phyloP scores from a whole-genome alignment of 2,329 filamentous ascomycete species.

The Paramyrothecium sp. region DNA sequence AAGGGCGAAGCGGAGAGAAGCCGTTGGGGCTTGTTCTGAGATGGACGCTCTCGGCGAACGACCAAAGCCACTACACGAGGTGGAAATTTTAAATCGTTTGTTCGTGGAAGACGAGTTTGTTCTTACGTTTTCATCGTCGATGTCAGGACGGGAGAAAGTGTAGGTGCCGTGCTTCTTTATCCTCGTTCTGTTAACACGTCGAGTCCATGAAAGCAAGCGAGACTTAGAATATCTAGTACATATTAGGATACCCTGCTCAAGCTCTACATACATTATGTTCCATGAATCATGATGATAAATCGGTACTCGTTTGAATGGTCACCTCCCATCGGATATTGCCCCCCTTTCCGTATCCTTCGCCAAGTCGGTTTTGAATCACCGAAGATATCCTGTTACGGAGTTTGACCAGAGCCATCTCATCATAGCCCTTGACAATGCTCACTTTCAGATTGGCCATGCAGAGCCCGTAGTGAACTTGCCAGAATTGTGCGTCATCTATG shows the following conservation, averaged over 20 bases:
- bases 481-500: slow-evolving; percentile 91
- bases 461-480: slow-evolving; percentile 97
- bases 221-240: background rate
- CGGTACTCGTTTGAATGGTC: slow-evolving; percentile 70
- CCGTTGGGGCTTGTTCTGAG: slow-evolving; percentile 50
- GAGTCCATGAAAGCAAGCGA: background rate
- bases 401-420: slow-evolving; percentile 69
- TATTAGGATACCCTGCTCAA: slow-evolving; percentile 28
- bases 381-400: slow-evolving; percentile 74
- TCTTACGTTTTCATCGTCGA: background rate
- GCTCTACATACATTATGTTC: background rate
- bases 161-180: too few relatives aligned
- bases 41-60: background rate
- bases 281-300: slow-evolving; percentile 18
- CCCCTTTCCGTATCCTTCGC: slow-evolving; percentile 81
- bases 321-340: slow-evolving; percentile 89
- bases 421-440: slow-evolving; percentile 60
- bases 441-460: slow-evolving; percentile 95
- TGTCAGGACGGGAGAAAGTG: too few relatives aligned
- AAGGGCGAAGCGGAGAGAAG: slow-evolving; percentile 39
- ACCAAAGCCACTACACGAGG: slow-evolving; percentile 17
- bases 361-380: slow-evolving; percentile 80
- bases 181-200: too few relatives aligned
- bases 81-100: slow-evolving; percentile 17
- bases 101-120: background rate